Base-by-base conservation (phyloP, 2,329 filamentous ascomycete species). In the Stagonosporopsis rhizophila region DNA sequence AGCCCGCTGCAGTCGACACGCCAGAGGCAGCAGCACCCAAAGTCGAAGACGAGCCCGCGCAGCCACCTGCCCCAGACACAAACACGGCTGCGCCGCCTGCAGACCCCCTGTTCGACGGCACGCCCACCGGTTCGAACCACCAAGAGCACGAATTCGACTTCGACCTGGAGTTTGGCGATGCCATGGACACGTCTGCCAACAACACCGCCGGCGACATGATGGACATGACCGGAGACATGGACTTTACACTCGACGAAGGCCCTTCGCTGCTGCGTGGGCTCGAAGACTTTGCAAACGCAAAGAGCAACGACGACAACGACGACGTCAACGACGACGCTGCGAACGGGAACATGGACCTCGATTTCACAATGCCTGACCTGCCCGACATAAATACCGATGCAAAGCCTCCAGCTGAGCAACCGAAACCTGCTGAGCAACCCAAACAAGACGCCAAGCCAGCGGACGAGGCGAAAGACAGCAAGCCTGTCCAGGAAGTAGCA, bases 201-300 rank as follows among this genome's bases (percentile, higher is more conserved):
- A 46, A 52, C 40, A 58, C 65, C 12, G 53, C 58, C 22, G 60
- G 66, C 50, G 56, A 70, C 44, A 62, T 65, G 56, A 67, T 72
- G 66, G 68, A 72, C 48, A 60, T 61, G 6, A 60, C 66, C 0
- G 65, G 52, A 19, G 68, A 75, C 41, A 59, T 75, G 22, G 61
- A 67, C 60, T 75, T 75, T 42, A 64, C 59, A n/a, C 66, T 76
- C 40, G 71, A 75, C 54, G 64, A 73, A 11, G 64, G 52, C 1
- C 63, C 68, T 2, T 71, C 72, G 7, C 68, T 76, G 11, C 58
- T 76, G 9, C 70, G 60, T 45, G 74, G 74, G 12, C 71, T 76
- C 9, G 74, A 76, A 44, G 74, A 75, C 52, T 76, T 74, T 44
- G 72, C 72, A n/a, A 74, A 74, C 41, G 72, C 71, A 20, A 75